phyloP scores from a whole-genome alignment of 2,329 filamentous ascomycete genomes.

The Aspergillus uvarum region DNA sequence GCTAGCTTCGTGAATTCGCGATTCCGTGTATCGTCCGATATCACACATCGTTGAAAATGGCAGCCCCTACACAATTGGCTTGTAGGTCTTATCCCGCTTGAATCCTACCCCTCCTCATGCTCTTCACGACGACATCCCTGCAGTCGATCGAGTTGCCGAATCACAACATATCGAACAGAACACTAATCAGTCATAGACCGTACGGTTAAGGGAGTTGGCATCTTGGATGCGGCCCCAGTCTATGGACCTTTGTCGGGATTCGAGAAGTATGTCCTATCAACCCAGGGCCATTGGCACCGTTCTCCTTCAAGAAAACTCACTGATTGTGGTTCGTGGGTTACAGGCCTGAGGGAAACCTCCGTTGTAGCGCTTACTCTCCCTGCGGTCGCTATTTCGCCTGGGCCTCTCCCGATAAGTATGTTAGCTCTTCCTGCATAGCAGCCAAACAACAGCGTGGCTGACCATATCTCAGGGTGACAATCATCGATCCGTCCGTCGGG shows the following conservation, averaged over 20 bases:
- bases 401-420: slow-evolving; percentile 75
- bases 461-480: slow-evolving; percentile 62
- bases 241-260: slow-evolving; percentile 86
- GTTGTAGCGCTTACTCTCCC: slow-evolving; percentile 92
- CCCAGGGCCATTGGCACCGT: neutral
- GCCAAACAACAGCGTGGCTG: slow-evolving; percentile 9
- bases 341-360: slow-evolving; percentile 88
- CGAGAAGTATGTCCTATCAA: slow-evolving; percentile 45
- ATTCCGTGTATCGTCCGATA: slow-evolving; percentile 8
- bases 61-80: slow-evolving; percentile 88
- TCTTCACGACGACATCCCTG: neutral
- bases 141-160: neutral
- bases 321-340: slow-evolving; percentile 18
- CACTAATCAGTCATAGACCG: slow-evolving; percentile 59
- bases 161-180: neutral
- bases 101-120: neutral
- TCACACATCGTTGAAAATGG: slow-evolving; percentile 57
- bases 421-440: neutral
- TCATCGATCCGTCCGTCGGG: slow-evolving; percentile 78
- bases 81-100: slow-evolving; percentile 53
- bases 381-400: slow-evolving; percentile 96
- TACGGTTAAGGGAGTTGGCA: slow-evolving; percentile 92
- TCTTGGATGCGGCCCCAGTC: slow-evolving; percentile 85
- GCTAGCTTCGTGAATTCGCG: slow-evolving; percentile 8
- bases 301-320: neutral